phyloP scores from a whole-genome alignment of 176 grass and related monocot species.

The Carex myosuroides region DNA sequence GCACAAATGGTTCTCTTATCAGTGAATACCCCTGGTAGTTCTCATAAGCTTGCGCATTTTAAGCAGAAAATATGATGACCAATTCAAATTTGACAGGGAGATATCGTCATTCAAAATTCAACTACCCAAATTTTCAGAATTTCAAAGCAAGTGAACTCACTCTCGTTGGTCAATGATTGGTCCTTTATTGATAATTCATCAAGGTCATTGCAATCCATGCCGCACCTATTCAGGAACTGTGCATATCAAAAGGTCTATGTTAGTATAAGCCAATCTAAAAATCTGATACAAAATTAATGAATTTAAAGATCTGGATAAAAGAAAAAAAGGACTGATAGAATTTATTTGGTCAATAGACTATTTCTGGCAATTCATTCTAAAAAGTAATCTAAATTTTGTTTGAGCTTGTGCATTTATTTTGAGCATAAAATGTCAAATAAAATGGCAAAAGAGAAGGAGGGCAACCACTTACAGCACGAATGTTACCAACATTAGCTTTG shows the following conservation, averaged over 20 bases:
- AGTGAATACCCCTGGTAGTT: not conserved
- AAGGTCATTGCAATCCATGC: constrained; percentile 82
- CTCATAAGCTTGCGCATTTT: not conserved
- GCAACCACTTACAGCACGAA: constrained; percentile 56
- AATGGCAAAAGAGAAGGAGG: not conserved
- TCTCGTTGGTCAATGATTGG: constrained; percentile 85
- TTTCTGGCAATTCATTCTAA: not conserved
- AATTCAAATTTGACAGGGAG: not conserved
- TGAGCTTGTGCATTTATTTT: not conserved
- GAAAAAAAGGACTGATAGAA: not conserved
- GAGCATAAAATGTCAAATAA: not conserved
- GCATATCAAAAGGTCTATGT: constrained; percentile 1
- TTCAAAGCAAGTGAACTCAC: constrained; percentile 52
- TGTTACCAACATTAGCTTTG: constrained; percentile 79
- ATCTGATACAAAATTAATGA: constrained; percentile 2
- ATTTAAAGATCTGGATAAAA: not conserved
- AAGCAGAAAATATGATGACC: not conserved
- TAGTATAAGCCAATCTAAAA: not conserved
- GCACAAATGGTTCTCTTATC: not conserved
- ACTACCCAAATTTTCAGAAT: not conserved
- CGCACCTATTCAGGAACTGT: constrained; percentile 75
- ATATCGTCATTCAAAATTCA: not conserved
- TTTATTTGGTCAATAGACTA: not conserved
- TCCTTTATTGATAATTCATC: constrained; percentile 93
- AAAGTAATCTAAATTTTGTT: not conserved